Percentiles rank a stretch among this genome's conserved stretches.
These are phyloP conservation scores for Microsporum canis DNA, from an alignment of 2,329 filamentous ascomycete species.

Conservation along the genomic window DNA sequence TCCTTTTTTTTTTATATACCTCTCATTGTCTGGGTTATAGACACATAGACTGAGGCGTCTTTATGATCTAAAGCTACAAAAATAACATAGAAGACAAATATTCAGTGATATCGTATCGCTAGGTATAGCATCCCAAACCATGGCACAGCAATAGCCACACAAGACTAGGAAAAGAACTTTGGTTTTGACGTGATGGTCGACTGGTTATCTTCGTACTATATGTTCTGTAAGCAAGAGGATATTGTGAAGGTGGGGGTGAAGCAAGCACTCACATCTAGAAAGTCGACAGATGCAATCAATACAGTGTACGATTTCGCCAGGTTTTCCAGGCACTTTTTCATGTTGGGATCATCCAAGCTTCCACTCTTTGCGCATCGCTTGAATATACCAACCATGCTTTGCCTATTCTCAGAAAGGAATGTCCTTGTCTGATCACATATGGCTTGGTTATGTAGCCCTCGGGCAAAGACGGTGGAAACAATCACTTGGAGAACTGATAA, in stretches of 20 bases:
- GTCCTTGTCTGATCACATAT: slow-evolving; percentile 60
- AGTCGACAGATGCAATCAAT: slow-evolving; percentile 69
- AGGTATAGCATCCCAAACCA: not conserved
- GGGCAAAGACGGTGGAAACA: slow-evolving; percentile 65
- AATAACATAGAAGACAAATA: not conserved
- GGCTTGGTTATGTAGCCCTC: slow-evolving; percentile 67
- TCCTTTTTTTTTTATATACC: not conserved
- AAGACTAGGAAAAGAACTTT: slow-evolving; percentile 25
- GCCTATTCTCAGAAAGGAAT: slow-evolving; percentile 73
- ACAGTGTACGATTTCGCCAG: slow-evolving; percentile 77
- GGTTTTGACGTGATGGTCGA: slow-evolving; percentile 18
- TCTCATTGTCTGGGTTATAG: not conserved
- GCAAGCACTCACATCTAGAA: slow-evolving; percentile 61
- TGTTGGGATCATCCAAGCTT: slow-evolving; percentile 32
- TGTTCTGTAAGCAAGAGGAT: not conserved
- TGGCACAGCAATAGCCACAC: too few species aligned
- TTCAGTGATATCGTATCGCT: not conserved
- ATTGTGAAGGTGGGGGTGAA: not conserved
- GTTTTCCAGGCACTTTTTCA: slow-evolving; percentile 57
- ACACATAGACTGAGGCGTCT: not conserved
- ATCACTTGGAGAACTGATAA: slow-evolving; percentile 71
- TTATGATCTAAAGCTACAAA: not conserved
- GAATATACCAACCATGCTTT: slow-evolving; percentile 75
- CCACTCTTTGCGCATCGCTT: slow-evolving; percentile 80
- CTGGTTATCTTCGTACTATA: slow-evolving; percentile 34